Base-by-base conservation (phyloP, 495 filamentous ascomycete species). In the Aspergillus sparsus region DNA sequence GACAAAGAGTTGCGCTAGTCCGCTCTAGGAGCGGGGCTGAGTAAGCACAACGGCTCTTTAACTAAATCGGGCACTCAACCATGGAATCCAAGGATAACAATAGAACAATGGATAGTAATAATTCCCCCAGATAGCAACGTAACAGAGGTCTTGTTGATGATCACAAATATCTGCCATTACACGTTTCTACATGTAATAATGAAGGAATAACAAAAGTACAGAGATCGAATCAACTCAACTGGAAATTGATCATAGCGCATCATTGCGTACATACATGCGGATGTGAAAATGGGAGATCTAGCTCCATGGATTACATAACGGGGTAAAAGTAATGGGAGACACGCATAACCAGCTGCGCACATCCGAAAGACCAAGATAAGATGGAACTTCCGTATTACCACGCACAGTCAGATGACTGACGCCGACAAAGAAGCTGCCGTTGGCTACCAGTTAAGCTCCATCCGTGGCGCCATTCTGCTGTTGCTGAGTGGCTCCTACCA, bases 401-500 rank as follows among this genome's bases (percentile, higher is more conserved):
- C 34, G 11, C 13, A n/a, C 21, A 16, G 4, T 37, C 32, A 18
- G 1, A 9, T n/a, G 13, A 34, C 21, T 27, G 21, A 16, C 7
- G 15, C 45, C 0, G 9, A 34, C 27, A 9, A n/a, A 13, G 10
- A 10, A 3, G 34, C n/a, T 32, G 27, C 9, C 37, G 12, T 5
- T 12, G 9, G n/a, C 6, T 6, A 27, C 37, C 31, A n/a, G 32
- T 37, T 62, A 65, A 32, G 53, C 39, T 55, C 61, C 63, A 62
- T 77, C 72, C 49, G 71, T 65, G 45, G 53, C 60, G 21, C 63
- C 69, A 52, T 68, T 70, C 62, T 78, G 75, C 66, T 71, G 68
- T 44, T 78, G 75, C 61, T 75, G 68, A 49, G 73, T 71, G 41
- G 83, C 87, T 13, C 85, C 85, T 27, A 89, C 89, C 81, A 93